Evolutionary conservation across 345 rosid genomes (phyloP), one percentile per base, ranked within the genome.

Genomic region (Aquilaria sinensis): DNA sequence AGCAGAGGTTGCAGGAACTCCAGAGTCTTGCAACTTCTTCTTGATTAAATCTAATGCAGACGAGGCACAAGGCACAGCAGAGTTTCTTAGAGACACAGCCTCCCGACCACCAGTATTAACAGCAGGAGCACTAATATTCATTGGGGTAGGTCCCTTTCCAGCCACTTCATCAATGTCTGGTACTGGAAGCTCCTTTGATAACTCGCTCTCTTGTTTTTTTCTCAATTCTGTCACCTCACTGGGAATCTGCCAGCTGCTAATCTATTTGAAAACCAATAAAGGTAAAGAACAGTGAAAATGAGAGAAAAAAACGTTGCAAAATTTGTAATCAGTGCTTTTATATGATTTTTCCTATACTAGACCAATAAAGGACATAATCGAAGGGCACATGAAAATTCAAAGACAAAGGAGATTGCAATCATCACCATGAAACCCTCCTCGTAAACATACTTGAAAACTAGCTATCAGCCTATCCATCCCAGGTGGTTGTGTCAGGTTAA

Each of bases 191-290:
- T 90, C 96, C 56, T 71, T 75, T n/a, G 72, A 60, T 58, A 69
- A 48, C 57, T 77, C 84, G 59, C 29, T 72, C 64, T 86, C 97
- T 60, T 66, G 82, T 73, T 84, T 85, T 72, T 83, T 86, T 69
- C 69, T 84, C 72, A 81, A 63, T 70, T 90, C 96, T 62, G 81
- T 68, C 74, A 94, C 92, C 70, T 94, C 99, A 37, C 61, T 62
- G 0, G 99, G 99, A 51, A 90, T 73, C 78, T 91, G 97, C 99
- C 99, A 94, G 79, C 99, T 90, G 78, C 91, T 94, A 63, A 86
- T 64, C 98, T 92, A 86, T 66, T 69, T 47, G 50, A 50, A 41
- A 53, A 67, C n/a, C 16, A 51, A 51, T 59, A 71, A 65, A 12
- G 1, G 31, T 30, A 30, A 31, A 53, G 31, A 31, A 49, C 51